Base-by-base conservation (phyloP, 2,329 filamentous ascomycete species). In the Exophiala xenobiotica region DNA sequence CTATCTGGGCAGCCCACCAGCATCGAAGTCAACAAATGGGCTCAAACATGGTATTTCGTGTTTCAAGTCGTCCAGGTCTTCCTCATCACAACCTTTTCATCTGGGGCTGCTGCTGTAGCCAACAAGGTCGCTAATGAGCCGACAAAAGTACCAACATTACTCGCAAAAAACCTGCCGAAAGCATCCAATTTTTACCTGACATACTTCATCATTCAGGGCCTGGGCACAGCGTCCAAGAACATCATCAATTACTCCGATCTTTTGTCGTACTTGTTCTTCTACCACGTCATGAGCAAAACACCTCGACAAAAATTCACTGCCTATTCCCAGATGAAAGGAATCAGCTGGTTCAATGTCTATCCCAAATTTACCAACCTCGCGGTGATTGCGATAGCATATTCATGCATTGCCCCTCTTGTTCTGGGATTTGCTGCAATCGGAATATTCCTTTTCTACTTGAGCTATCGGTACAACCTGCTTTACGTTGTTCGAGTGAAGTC, bases 181-280 rank as follows among this genome's bases (percentile, higher is more conserved):
- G 86, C 91, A 0, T 92, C 90, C 50, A 97, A 95, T 69, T 95
- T 96, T 65, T 99, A 96, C 69, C 85, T 97, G 8, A 90, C 87
- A 0, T 99, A 96, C 73, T 96, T 97, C 62, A 81, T 97, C 14
- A 83, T 99, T 1, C 92, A 97, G 68, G 93, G 92, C 19, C 67
- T 97, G 39, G 86, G 56, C 18, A 62, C 49, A 3, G 54, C 80
- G 86, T 63, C 78, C 91, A 53, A 57, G 16, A 53, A 56, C 22
- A 42, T 62, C 12, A 31, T 62, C 45, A 61, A 58, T 18, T 59
- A 54, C 29, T 54, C 46, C 8, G 58, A 60, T 27, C 46, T 85
- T 1, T 83, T 92, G 55, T 86, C 89, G 3, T 61, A 53, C 37
- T 29, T 61, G 26, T 58, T 59, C 51, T 61, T 46, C 18, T 50